These are phyloP conservation scores for Lactarius deliciosus DNA, from an alignment of 768 basidiomycete species.

Conservation along the genomic window DNA sequence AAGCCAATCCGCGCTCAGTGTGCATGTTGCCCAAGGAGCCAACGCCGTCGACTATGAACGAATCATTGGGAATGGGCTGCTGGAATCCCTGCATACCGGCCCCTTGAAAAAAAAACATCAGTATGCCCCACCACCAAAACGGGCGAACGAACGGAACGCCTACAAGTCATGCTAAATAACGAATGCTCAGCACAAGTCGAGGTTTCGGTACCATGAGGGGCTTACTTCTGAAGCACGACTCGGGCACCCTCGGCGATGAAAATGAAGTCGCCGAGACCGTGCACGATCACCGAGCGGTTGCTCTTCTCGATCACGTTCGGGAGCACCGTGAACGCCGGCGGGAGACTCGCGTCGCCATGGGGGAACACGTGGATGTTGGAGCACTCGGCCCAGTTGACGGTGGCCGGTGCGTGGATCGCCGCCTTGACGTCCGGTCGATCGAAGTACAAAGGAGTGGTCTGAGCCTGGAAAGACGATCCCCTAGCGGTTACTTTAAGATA, in stretches of 20 bases:
- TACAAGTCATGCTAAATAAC: slow-evolving; percentile 26
- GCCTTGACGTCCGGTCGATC: slow-evolving; percentile 63
- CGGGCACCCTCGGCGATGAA: slow-evolving; percentile 65
- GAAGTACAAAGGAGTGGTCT: slow-evolving; percentile 66
- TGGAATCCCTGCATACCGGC: slow-evolving; percentile 72
- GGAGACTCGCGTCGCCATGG: slow-evolving; percentile 57
- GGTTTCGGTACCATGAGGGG: neutral
- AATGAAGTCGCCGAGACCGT: slow-evolving; percentile 73
- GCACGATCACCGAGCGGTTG: slow-evolving; percentile 63
- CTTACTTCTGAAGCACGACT: slow-evolving; percentile 42
- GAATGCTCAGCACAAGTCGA: neutral
- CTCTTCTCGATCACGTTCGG: slow-evolving; percentile 78
- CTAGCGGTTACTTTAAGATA: slow-evolving; percentile 33
- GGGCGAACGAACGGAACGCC: neutral
- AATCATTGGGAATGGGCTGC: slow-evolving; percentile 61
- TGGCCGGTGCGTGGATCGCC: slow-evolving; percentile 67
- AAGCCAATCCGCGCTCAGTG: slow-evolving; percentile 65
- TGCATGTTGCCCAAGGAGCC: slow-evolving; percentile 67
- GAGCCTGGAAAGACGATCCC: slow-evolving; percentile 53
- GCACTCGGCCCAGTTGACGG: slow-evolving; percentile 66
- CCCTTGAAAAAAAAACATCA: slow-evolving; percentile 49
- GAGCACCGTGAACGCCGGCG: slow-evolving; percentile 62
- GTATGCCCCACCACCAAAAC: neutral
- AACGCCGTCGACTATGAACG: slow-evolving; percentile 70
- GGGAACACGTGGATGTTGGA: slow-evolving; percentile 61